Evolutionary conservation across 257 asterid species (phyloP).

Genomic region (Plectranthus barbatus): DNA sequence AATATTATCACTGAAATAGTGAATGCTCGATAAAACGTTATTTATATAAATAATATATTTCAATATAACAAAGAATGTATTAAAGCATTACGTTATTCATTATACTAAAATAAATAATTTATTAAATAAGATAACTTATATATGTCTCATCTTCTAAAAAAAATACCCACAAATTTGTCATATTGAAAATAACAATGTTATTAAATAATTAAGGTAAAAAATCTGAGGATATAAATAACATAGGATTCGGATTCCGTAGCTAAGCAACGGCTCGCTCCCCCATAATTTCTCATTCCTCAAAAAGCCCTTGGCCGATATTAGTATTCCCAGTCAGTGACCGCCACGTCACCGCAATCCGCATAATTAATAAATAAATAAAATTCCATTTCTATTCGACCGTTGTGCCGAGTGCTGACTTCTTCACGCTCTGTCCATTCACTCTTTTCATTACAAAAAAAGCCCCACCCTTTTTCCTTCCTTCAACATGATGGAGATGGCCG

Average conservation of each 20-base stretch:
- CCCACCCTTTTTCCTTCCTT: background rate
- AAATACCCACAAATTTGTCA: too few species aligned
- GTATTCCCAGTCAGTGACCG: background rate
- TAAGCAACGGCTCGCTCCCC: conserved; percentile 36
- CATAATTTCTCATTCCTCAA: background rate
- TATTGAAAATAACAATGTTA: too few species aligned
- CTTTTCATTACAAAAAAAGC: conserved; percentile 12
- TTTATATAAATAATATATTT: too few species aligned
- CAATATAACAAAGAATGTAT: too few species aligned
- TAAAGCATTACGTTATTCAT: too few species aligned
- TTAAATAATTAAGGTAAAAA: too few species aligned
- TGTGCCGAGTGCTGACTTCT: conserved; percentile 14
- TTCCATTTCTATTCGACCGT: conserved; percentile 49
- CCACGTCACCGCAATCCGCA: conserved; percentile 29
- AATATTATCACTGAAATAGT: too few species aligned
- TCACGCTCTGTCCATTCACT: background rate
- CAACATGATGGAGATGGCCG: conserved; percentile 26
- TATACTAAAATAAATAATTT: too few species aligned
- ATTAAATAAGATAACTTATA: too few species aligned
- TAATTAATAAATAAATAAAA: background rate
- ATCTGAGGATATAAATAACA: background rate
- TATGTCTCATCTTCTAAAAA: too few species aligned
- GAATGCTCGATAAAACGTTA: too few species aligned
- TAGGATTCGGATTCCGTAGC: conserved; percentile 16
- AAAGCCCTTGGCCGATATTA: conserved; percentile 15